Evolutionary conservation across 345 rosid genomes (phyloP).

Genomic region (Pseudoturritis turrita): DNA sequence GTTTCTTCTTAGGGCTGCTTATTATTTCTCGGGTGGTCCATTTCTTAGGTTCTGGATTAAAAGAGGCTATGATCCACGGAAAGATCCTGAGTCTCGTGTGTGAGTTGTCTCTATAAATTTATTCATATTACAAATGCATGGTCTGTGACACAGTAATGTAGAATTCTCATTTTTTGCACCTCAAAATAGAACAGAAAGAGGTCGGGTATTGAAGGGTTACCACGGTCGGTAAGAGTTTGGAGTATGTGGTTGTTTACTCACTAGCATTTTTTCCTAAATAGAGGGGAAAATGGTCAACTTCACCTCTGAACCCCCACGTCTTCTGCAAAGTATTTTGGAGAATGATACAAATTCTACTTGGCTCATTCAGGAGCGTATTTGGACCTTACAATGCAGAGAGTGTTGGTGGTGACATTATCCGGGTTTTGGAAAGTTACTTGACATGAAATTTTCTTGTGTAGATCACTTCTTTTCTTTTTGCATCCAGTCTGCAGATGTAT

Average conservation of each 20-base stretch:
- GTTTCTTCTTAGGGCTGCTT: slow-evolving; percentile 75
- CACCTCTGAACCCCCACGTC: too few species aligned
- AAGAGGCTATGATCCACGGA: slow-evolving; percentile 97
- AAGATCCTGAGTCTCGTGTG: slow-evolving; percentile 96
- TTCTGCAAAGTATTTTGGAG: too few species aligned
- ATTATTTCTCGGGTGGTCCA: slow-evolving; percentile 91
- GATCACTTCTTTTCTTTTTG: background rate
- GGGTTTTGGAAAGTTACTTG: background rate
- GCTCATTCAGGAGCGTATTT: background rate
- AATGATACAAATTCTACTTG: background rate
- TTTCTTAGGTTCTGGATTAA: slow-evolving; percentile 89
- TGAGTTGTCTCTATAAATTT: slow-evolving; percentile 35
- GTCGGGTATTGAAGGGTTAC: too few species aligned
- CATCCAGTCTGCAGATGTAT: background rate
- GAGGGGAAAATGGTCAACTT: too few species aligned
- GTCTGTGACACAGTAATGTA: background rate
- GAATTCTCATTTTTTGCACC: background rate
- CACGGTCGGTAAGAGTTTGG: too few species aligned
- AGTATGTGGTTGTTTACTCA: too few species aligned
- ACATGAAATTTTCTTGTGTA: background rate
- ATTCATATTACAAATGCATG: slow-evolving; percentile 4
- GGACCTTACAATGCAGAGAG: too few species aligned
- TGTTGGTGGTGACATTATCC: background rate
- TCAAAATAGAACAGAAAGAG: too few species aligned
- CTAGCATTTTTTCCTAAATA: too few species aligned